Percentiles rank a stretch among this genome's conserved stretches.
Evolutionary conservation across 192 early-diverging fungal species (phyloP).

Genomic region (Coemansia javaensis): DNA sequence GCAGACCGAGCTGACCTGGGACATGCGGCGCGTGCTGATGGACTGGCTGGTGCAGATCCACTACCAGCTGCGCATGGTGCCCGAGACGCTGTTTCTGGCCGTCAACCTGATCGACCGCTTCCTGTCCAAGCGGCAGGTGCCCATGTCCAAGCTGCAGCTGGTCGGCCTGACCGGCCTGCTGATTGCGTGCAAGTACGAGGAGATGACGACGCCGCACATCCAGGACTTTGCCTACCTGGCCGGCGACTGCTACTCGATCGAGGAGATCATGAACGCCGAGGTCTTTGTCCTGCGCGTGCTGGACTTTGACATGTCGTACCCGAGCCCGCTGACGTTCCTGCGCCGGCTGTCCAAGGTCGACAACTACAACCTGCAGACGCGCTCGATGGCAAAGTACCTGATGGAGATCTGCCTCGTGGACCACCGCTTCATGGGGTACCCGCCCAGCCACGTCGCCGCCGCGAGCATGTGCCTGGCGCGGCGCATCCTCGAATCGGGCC

Average conservation of each 20-base stretch:
- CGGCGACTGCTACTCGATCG: constrained; percentile 69
- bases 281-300: constrained; percentile 84
- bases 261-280: constrained; percentile 89
- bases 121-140: constrained; percentile 78
- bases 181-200: constrained; percentile 94
- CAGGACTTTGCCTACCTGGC: constrained; percentile 83
- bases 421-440: constrained; percentile 64
- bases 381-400: constrained; percentile 91
- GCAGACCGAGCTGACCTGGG: constrained; percentile 85
- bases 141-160: constrained; percentile 84
- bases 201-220: constrained; percentile 77
- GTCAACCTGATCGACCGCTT: constrained; percentile 96
- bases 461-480: constrained; percentile 77
- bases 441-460: constrained; percentile 74
- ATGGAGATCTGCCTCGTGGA: constrained; percentile 93
- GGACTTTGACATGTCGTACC: constrained; percentile 82
- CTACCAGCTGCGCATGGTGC: constrained; percentile 81
- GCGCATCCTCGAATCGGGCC: constrained; percentile 65
- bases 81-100: constrained; percentile 90
- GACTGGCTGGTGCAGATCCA: constrained; percentile 97
- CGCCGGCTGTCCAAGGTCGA: constrained; percentile 86
- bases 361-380: constrained; percentile 82
- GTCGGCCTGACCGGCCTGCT: constrained; percentile 89
- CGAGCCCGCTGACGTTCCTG: constrained; percentile 89
- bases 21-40: constrained; percentile 87